Base-by-base conservation (phyloP, 495 filamentous ascomycete species). In the Monascus purpureus region DNA sequence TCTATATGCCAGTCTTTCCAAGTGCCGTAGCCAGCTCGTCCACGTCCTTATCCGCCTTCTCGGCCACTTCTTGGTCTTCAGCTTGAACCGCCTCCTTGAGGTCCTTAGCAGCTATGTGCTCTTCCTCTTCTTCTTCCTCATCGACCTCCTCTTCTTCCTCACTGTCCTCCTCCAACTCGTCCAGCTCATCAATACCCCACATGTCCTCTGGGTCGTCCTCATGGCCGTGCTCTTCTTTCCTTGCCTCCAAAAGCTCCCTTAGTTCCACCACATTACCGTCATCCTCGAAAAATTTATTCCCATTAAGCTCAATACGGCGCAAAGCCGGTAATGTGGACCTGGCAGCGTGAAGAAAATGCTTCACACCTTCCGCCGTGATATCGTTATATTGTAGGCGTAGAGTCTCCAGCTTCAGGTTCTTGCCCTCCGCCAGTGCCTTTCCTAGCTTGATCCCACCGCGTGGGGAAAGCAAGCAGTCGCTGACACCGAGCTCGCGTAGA, bases 321-420 rank as follows among this genome's bases (percentile, higher is more conserved):
- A 94, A 57, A 15, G 65, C 63, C 0, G 78, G 81, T n/a, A 95
- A 62, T 0, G 53, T 55, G 11, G 64, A 61, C 49, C 74, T 70
- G 9, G 72, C 67, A 1, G 77, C 77, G 17, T 69, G 59, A 13
- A 74, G 64, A 29, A 97, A 59, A 4, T 65, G 68, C 50, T 79
- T 73, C 24, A 94, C 55, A 23, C 78, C 77, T 35, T 70, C 65
- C 0, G 75, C 56, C 28, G 78, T 81, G 45, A 97, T 86, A 36
- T 97, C 90, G 64, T 95, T 93, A 68, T 82, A 96, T 55, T 96
- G 88, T 37, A 94, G 53, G 37, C 83, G 70, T 43, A 96, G 58
- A 5, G 75, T 75, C 61, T 88, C 67, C 8, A 96, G 60, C 53
- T 75, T 79, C 40, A 57, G 52, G 53, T 93, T 94, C 40, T 71